These are phyloP conservation scores for Clitopilus passeckerianus DNA, from an alignment of 768 basidiomycete genomes.

Conservation along the genomic window DNA sequence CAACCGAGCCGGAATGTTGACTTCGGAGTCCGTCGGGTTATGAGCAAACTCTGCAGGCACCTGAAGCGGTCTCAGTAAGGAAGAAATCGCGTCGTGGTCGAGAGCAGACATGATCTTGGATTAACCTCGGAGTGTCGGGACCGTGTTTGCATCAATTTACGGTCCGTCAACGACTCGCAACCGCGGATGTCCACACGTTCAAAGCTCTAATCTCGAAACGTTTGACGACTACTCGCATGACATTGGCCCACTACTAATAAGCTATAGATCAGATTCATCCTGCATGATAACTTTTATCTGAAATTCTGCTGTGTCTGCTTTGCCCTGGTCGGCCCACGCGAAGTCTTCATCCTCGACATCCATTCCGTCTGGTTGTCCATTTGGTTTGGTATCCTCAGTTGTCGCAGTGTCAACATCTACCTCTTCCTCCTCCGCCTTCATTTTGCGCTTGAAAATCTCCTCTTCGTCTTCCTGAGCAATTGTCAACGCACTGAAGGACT, in stretches of 20 bases:
- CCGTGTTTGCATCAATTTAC: background rate
- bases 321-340: slow-evolving; percentile 78
- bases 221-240: background rate
- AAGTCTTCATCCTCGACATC: slow-evolving; percentile 53
- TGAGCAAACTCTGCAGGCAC: slow-evolving; percentile 44
- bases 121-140: background rate
- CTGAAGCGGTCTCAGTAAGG: slow-evolving; percentile 20
- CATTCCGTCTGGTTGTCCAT: slow-evolving; percentile 13
- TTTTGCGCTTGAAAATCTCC: slow-evolving; percentile 69
- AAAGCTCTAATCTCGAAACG: background rate
- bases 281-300: slow-evolving; percentile 65
- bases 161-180: too few species aligned
- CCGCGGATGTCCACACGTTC: background rate
- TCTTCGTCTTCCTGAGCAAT: slow-evolving; percentile 75
- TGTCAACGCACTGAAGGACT: background rate
- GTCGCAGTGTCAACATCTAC: slow-evolving; percentile 62
- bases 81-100: background rate
- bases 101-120: background rate
- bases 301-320: slow-evolving; percentile 66
- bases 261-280: slow-evolving; percentile 33
- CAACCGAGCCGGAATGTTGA: slow-evolving; percentile 28
- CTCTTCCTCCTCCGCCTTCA: slow-evolving; percentile 80
- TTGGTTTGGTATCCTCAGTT: slow-evolving; percentile 23
- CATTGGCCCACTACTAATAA: background rate
- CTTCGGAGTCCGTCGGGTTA: slow-evolving; percentile 34